Base-by-base conservation (phyloP, 1,284 basidiomycete genomes). In the Macrocybe sp. region DNA sequence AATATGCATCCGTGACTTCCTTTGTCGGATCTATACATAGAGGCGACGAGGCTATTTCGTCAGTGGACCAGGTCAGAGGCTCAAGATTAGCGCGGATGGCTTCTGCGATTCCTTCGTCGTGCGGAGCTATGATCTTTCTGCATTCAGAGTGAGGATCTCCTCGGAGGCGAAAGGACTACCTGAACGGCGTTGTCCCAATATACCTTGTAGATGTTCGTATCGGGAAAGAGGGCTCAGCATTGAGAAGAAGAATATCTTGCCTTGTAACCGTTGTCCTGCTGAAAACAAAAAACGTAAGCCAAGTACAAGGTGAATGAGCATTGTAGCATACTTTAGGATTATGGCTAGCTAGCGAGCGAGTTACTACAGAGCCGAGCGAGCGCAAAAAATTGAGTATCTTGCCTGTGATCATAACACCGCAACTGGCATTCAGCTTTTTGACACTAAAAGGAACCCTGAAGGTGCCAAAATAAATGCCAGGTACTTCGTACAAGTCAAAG, bases 371-470 rank as follows among this genome's bases (percentile, higher is more conserved):
- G 46, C 35, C 5, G 46, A 14, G n/a, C 6, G 47, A 41, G 37
- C 31, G 12, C 16, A 48, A 51, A 30, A 5, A 47, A 36, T 38
- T 39, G 16, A 41, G 32, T 28, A 28, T 54, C 64, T 22, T 46
- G 84, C 86, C 85, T 53, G 91, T 93, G 46, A 93, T 86, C 91
- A 93, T 93, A 3, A 93, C 80, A 28, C 91, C 90, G 49, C 85
- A 86, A 2, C 84, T 83, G 6, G 90, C 88, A 12, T 69, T 68
- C 36, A 90, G 60, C 43, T 64, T 70, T 55, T 80, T 82, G 10
- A 92, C 76, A 32, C 78, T 77, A 62, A 91, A 92, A 0, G 91
- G 91, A 6, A 92, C 85, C 60, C 85, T 88, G 49, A 2, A 45
- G 29, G 34, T 16, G 30, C 40, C 35, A 28, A 32, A 48, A 35